Percentiles rank a stretch among this genome's conserved stretches.
phyloP scores from a whole-genome alignment of 2,329 filamentous ascomycete genomes.

The Aurifilum marmelostoma region DNA sequence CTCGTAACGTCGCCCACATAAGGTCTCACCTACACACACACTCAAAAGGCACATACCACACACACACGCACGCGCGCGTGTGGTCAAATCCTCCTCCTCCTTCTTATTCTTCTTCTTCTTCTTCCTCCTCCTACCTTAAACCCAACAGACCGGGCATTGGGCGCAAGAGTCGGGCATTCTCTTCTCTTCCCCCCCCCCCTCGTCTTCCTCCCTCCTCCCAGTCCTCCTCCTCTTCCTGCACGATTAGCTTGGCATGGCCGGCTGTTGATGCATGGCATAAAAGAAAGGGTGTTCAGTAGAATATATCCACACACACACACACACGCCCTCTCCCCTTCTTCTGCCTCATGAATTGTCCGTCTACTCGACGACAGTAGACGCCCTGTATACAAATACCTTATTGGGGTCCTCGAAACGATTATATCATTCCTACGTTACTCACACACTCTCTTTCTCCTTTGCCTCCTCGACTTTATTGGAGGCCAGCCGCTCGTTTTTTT shows the following conservation, averaged over 20 bases:
- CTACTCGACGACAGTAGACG: not conserved
- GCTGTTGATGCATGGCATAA: not conserved
- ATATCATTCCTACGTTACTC: not conserved
- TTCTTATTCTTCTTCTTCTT: not conserved
- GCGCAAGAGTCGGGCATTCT: not conserved
- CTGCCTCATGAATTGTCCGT: not conserved
- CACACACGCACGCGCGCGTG: not conserved
- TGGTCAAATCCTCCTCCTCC: not conserved
- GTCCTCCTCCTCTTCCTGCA: not conserved
- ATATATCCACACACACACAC: not conserved
- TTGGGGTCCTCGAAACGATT: not conserved
- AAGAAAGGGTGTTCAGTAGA: not conserved
- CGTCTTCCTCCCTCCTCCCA: not conserved
- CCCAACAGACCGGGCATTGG: not conserved
- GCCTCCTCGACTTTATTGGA: conserved; percentile 42
- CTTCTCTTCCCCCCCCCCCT: not conserved
- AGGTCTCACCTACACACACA: not conserved
- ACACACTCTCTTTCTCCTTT: not conserved
- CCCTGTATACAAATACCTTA: not conserved
- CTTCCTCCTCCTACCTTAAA: not conserved
- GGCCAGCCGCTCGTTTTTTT: conserved; percentile 55
- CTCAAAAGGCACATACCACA: no score
- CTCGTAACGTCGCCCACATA: conserved; percentile 4
- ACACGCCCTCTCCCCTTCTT: not conserved
- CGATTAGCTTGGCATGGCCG: not conserved